These are phyloP conservation scores for Pseudocercospora fijiensis DNA, from an alignment of 2,329 filamentous ascomycete species.

Conservation along the genomic window DNA sequence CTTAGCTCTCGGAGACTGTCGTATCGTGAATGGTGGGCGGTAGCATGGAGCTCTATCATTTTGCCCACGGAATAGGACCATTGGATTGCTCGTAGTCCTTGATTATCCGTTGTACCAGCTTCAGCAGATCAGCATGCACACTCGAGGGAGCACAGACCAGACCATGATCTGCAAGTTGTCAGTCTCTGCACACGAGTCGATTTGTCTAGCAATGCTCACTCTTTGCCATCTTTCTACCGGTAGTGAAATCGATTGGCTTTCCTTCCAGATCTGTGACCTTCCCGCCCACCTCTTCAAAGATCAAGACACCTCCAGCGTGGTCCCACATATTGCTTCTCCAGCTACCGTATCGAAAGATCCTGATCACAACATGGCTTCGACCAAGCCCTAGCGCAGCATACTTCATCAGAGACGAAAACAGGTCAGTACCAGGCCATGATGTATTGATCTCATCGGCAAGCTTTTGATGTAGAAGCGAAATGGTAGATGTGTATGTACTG, in stretches of 20 bases:
- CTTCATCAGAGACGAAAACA: conserved; percentile 55
- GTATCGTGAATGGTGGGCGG: neutral
- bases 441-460: conserved; percentile 43
- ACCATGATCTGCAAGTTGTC: conserved; percentile 24
- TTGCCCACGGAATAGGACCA: conserved; percentile 23
- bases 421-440: conserved; percentile 50
- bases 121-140: conserved; percentile 26
- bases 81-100: conserved; percentile 16
- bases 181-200: conserved; percentile 4
- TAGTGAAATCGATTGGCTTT: conserved; percentile 48
- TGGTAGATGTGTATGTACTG: conserved; percentile 42
- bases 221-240: conserved; percentile 29
- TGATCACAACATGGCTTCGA: conserved; percentile 24
- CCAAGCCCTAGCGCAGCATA: conserved; percentile 29
- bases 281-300: conserved; percentile 42
- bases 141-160: conserved; percentile 27
- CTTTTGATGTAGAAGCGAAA: conserved; percentile 41
- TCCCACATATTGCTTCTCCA: conserved; percentile 50
- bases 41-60: conserved; percentile 7
- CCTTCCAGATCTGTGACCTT: conserved; percentile 54
- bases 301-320: conserved; percentile 49
- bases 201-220: conserved; percentile 15
- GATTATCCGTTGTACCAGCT: conserved; percentile 23
- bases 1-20: neutral
- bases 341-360: conserved; percentile 28